These are phyloP conservation scores for Setaria viridis DNA, from an alignment of 202 grass and related monocot species.

Conservation along the genomic window DNA sequence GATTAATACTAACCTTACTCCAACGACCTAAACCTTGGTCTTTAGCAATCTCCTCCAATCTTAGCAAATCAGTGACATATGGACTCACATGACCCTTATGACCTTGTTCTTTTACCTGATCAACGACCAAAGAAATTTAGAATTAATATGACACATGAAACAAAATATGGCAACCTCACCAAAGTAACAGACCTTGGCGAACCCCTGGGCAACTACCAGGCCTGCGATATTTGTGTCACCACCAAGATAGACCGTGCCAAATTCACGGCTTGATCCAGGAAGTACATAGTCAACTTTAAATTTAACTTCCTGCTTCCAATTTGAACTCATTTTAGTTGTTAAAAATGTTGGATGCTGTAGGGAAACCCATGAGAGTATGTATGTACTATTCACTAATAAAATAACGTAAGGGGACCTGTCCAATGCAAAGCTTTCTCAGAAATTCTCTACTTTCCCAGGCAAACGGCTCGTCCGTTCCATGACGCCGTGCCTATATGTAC, in stretches of 20 bases:
- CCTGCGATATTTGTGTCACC: conserved; percentile 69
- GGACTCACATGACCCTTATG: conserved; percentile 61
- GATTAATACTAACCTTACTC: conserved; percentile 60
- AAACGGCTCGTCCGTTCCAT: conserved; percentile 82
- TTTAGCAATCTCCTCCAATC: conserved; percentile 75
- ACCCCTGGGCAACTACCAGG: conserved; percentile 70
- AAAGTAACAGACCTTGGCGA: conserved; percentile 57
- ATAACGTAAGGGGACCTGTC: conserved; percentile 61
- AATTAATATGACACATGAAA: neutral
- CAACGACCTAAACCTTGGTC: conserved; percentile 76
- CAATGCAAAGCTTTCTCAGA: conserved; percentile 76
- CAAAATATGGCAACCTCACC: neutral
- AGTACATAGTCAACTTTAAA: conserved; percentile 74
- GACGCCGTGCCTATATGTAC: conserved; percentile 61
- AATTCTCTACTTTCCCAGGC: conserved; percentile 90
- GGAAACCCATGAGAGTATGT: neutral
- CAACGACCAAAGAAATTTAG: conserved; percentile 25
- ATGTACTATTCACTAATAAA: conserved; percentile 24
- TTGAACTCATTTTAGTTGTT: conserved; percentile 15
- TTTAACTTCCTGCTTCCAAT: conserved; percentile 59
- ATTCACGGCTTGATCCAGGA: conserved; percentile 72
- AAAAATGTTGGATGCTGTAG: neutral
- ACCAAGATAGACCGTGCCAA: conserved; percentile 72
- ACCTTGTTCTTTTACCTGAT: conserved; percentile 72
- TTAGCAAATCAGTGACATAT: conserved; percentile 57